These are phyloP conservation scores for Vitis amurensis DNA, from an alignment of 164 flowering plant species.

Conservation along the genomic window DNA sequence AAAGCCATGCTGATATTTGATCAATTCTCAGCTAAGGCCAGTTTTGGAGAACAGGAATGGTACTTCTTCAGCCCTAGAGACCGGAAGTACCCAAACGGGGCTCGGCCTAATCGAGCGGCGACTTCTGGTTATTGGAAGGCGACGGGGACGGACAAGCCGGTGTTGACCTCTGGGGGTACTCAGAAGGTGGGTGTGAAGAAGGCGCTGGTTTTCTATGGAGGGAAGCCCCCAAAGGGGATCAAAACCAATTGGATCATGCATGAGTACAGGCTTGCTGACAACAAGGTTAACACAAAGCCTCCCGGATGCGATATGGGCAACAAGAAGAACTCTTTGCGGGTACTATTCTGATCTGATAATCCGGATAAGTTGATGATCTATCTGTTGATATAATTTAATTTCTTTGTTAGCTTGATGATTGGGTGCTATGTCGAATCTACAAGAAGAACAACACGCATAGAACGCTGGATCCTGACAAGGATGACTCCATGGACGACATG, in stretches of 20 bases:
- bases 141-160: constrained; percentile 94
- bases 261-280: constrained; percentile 72
- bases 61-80: constrained; percentile 92
- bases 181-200: constrained; percentile 89
- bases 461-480: constrained; percentile 54
- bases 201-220: constrained; percentile 87
- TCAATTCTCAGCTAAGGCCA: constrained; percentile 60
- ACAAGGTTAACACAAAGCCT: constrained; percentile 41
- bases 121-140: constrained; percentile 97
- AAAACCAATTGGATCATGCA: constrained; percentile 97
- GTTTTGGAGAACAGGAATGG: constrained; percentile 92
- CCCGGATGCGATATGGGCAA: constrained; percentile 39
- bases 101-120: constrained; percentile 86
- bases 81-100: constrained; percentile 89
- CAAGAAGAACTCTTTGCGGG: constrained; percentile 77
- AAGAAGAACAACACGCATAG: constrained; percentile 73
- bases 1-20: neutral
- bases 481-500: constrained; percentile 61
- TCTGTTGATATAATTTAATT: neutral
- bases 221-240: constrained; percentile 83
- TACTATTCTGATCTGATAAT: constrained; percentile 19
- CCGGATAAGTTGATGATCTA: neutral
- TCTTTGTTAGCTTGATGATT: constrained; percentile 75
- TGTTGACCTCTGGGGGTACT: constrained; percentile 58
- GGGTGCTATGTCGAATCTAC: constrained; percentile 94